phyloP scores from a whole-genome alignment of 2,329 filamentous ascomycete genomes.

The Aureobasidium sp. region DNA sequence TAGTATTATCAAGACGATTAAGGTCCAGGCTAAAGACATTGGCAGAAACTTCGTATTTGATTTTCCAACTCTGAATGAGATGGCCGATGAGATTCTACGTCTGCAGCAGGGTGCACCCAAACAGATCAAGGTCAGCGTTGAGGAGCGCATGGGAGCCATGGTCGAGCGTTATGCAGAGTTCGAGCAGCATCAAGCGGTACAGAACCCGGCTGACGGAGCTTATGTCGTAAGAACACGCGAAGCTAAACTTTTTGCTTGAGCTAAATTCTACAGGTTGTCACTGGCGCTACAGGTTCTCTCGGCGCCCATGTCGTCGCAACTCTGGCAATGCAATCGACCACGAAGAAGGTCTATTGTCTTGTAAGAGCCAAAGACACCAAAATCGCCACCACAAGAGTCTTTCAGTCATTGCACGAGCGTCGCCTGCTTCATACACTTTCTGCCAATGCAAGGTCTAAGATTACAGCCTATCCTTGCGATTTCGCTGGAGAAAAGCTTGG shows the following conservation, averaged over 20 bases:
- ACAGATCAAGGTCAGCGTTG: conserved; percentile 10
- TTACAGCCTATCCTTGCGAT: conserved; percentile 35
- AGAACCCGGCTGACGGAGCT: background rate
- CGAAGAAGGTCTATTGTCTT: conserved; percentile 41
- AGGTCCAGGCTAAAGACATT: conserved; percentile 42
- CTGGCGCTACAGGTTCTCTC: conserved; percentile 57
- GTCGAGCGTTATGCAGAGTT: conserved; percentile 31
- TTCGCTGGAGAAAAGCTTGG: conserved; percentile 37
- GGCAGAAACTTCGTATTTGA: conserved; percentile 55
- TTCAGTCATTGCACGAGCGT: conserved; percentile 29
- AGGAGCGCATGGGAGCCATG: conserved; percentile 25
- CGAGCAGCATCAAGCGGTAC: conserved; percentile 12
- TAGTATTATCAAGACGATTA: conserved; percentile 45
- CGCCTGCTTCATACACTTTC: conserved; percentile 29
- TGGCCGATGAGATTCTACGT: conserved; percentile 40
- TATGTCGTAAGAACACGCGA: background rate
- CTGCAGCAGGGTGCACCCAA: conserved; percentile 32
- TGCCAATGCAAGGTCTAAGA: conserved; percentile 25
- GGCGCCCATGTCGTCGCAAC: conserved; percentile 48
- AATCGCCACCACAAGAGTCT: conserved; percentile 28
- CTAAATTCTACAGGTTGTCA: conserved; percentile 37
- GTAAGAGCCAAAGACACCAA: conserved; percentile 38
- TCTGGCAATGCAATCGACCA: conserved; percentile 21
- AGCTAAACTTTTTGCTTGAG: background rate
- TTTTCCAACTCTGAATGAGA: conserved; percentile 41